Conservation (phyloP, 2,329 filamentous ascomycete genomes). For the Tolypocladium pustulatum region DNA sequence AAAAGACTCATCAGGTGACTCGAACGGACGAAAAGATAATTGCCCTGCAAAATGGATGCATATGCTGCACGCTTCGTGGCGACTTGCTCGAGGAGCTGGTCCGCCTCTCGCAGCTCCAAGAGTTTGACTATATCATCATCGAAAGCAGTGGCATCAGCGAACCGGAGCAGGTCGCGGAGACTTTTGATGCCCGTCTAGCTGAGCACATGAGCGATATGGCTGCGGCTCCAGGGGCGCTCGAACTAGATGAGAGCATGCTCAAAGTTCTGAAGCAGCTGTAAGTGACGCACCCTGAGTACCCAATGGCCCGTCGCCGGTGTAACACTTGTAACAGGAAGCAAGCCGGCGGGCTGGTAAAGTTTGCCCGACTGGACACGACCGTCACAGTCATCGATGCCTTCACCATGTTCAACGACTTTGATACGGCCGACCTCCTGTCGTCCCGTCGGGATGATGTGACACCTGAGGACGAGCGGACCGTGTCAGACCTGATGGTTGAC, state of each 20-base stretch:
- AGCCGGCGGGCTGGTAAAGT: conserved; percentile 53
- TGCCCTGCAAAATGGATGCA: conserved; percentile 62
- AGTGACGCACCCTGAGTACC: conserved; percentile 3
- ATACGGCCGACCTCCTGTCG: conserved; percentile 57
- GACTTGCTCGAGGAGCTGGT: conserved; percentile 62
- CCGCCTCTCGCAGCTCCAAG: conserved; percentile 46
- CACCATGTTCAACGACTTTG: conserved; percentile 62
- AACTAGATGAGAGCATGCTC: conserved; percentile 23
- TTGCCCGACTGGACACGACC: conserved; percentile 59
- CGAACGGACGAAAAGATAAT: conserved; percentile 55
- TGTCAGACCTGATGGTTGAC: conserved; percentile 66
- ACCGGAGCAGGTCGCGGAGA: conserved; percentile 65
- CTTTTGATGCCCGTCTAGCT: conserved; percentile 49
- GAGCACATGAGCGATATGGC: conserved; percentile 31
- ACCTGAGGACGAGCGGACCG: conserved; percentile 60
- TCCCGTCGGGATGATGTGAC: conserved; percentile 51
- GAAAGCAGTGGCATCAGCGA: conserved; percentile 65
- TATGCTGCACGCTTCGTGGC: conserved; percentile 64
- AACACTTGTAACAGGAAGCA: conserved; percentile 23
- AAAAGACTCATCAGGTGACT: conserved; percentile 42
- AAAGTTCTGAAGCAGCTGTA: conserved; percentile 25
- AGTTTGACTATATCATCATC: conserved; percentile 62
- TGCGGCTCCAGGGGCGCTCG: conserved; percentile 16
- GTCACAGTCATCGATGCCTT: conserved; percentile 66
- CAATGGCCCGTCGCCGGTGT: background rate